phyloP scores from a whole-genome alignment of 2,329 filamentous ascomycete genomes.

The Curvularia eragrostidis region DNA sequence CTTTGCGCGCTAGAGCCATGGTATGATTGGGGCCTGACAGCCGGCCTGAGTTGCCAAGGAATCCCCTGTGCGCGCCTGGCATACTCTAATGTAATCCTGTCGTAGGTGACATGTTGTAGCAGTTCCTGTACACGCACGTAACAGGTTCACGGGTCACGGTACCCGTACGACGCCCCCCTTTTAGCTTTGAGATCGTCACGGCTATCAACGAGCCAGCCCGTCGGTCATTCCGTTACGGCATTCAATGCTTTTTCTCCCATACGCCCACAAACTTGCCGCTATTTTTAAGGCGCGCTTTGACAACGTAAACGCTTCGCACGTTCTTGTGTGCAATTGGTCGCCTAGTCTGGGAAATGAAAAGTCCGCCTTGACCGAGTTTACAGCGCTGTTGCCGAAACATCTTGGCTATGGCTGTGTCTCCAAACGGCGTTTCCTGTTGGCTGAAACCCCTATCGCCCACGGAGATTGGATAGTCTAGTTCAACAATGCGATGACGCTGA shows the following conservation, averaged over 20 bases:
- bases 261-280: not conserved
- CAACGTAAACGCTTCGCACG: constrained; percentile 3
- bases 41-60: constrained; percentile 9
- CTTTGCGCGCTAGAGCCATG: not conserved
- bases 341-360: constrained; percentile 5
- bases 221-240: not conserved
- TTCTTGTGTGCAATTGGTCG: constrained; percentile 15
- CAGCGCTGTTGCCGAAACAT: constrained; percentile 3
- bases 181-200: constrained; percentile 2
- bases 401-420: not conserved
- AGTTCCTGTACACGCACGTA: constrained; percentile 10
- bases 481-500: constrained; percentile 6
- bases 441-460: not conserved
- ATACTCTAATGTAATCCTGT: not conserved
- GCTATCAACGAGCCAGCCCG: constrained; percentile 6
- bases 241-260: not conserved
- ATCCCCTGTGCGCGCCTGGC: not conserved
- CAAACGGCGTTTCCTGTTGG: not conserved
- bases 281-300: constrained; percentile 3
- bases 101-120: not conserved
- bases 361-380: constrained; percentile 9
- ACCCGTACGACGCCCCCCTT: not conserved
- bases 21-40: constrained; percentile 5
- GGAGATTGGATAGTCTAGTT: constrained; percentile 14
- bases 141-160: not conserved